Percentiles rank a stretch among this genome's conserved stretches.
phyloP scores from a whole-genome alignment of 1,139 yeast species.

The Blastobotrys proliferans region DNA sequence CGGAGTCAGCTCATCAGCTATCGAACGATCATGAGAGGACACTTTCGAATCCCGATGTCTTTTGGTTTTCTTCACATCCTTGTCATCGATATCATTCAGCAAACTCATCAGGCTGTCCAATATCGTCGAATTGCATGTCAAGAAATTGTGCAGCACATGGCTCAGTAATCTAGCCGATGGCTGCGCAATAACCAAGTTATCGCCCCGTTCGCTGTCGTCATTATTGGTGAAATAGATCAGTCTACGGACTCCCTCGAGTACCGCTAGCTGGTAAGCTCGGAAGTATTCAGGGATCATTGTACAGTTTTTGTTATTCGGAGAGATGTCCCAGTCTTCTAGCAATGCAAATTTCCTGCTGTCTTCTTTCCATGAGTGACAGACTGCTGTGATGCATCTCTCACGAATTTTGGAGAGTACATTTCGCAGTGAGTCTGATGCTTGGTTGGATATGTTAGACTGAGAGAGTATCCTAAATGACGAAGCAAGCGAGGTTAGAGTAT shows the following conservation, averaged over 20 bases:
- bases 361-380: conserved; percentile 47
- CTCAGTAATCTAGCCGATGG: conserved; percentile 44
- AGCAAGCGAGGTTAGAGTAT: conserved; percentile 39
- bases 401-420: conserved; percentile 37
- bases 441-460: conserved; percentile 40
- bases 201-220: conserved; percentile 12
- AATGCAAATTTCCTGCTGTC: conserved; percentile 44
- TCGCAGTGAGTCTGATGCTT: conserved; percentile 38
- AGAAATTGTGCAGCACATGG: conserved; percentile 40
- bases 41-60: too few species aligned
- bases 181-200: conserved; percentile 41
- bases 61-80: too few species aligned
- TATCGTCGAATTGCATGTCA: conserved; percentile 30
- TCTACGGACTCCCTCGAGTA: conserved; percentile 31
- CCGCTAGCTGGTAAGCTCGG: conserved; percentile 30
- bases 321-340: conserved; percentile 41
- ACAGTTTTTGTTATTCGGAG: conserved; percentile 19
- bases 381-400: conserved; percentile 44
- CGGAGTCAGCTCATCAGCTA: conserved; percentile 27
- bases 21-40: too few species aligned
- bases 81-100: conserved; percentile 16
- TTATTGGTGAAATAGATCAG: conserved; percentile 25
- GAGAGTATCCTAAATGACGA: conserved; percentile 43
- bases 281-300: conserved; percentile 30
- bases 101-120: conserved; percentile 22